Conservation (phyloP, 805 yeast genomes). For the Lachancea waltii region DNA sequence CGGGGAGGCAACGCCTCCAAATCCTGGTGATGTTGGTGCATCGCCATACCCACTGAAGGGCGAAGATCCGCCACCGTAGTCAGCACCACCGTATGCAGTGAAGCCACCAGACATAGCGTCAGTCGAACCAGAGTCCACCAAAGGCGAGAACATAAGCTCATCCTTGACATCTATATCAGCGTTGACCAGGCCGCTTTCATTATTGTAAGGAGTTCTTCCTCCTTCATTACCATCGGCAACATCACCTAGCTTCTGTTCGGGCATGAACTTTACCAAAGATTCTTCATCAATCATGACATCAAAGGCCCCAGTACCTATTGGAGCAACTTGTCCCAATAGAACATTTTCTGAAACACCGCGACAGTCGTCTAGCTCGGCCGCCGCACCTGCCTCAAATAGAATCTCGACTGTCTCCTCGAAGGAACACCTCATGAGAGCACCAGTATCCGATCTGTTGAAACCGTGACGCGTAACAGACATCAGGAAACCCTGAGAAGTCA, state of each 20-base stretch:
- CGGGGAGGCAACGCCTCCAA: slow-evolving; percentile 54
- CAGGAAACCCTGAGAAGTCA: slow-evolving; percentile 97
- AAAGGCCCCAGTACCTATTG: slow-evolving; percentile 97
- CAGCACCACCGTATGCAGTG: slow-evolving; percentile 81
- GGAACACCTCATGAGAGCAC: slow-evolving; percentile 98
- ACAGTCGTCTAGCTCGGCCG: slow-evolving; percentile 96
- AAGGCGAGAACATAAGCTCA: slow-evolving; percentile 86
- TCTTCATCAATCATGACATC: slow-evolving; percentile 92
- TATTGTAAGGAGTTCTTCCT: slow-evolving; percentile 87
- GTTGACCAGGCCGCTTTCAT: slow-evolving; percentile 52
- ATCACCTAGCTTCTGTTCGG: slow-evolving; percentile 36
- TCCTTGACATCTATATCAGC: slow-evolving; percentile 58
- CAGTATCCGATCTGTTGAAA: slow-evolving; percentile 96
- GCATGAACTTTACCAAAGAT: slow-evolving; percentile 52
- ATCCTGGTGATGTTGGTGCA: slow-evolving; percentile 56
- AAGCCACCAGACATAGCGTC: slow-evolving; percentile 76
- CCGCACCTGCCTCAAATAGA: slow-evolving; percentile 93
- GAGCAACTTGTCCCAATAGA: slow-evolving; percentile 96
- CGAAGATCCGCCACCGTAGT: slow-evolving; percentile 52
- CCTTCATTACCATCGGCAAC: slow-evolving; percentile 55
- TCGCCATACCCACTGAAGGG: slow-evolving; percentile 44
- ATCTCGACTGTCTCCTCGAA: slow-evolving; percentile 99
- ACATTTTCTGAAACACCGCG: slow-evolving; percentile 98
- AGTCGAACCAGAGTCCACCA: slow-evolving; percentile 76
- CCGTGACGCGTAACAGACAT: slow-evolving; percentile 99